phyloP scores from a whole-genome alignment of 208 protist species.

The Wallacemonas sp. region DNA sequence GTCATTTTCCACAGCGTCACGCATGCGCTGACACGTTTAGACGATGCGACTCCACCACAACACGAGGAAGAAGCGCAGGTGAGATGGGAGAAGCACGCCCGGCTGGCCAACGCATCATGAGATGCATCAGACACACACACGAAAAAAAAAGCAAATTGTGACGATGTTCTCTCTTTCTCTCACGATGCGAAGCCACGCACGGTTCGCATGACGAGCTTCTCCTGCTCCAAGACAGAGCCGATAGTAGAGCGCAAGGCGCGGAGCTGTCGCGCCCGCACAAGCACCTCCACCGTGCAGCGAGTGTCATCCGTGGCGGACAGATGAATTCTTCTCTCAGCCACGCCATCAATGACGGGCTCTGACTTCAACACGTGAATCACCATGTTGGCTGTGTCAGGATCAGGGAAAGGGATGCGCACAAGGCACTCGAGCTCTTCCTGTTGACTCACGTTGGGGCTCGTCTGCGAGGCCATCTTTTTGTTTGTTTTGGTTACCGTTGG shows the following conservation, averaged over 20 bases:
- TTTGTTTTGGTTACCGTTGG: no score
- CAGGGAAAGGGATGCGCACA: constrained; percentile 43
- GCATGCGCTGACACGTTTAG: no score
- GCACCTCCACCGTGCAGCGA: constrained; percentile 40
- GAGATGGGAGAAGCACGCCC: no score
- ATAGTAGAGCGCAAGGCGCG: constrained; percentile 45
- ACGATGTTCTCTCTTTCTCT: neutral
- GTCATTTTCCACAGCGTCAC: no score
- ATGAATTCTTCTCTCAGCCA: constrained; percentile 35
- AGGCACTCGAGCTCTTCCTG: constrained; percentile 32
- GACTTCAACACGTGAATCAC: constrained; percentile 42
- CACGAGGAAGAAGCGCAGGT: no score
- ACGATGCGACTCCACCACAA: no score
- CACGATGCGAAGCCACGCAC: constrained; percentile 40
- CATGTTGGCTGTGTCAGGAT: constrained; percentile 34
- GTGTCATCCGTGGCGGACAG: constrained; percentile 38
- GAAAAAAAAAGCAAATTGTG: neutral
- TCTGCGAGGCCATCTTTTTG: neutral
- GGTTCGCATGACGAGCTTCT: constrained; percentile 53
- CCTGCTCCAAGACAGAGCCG: constrained; percentile 43
- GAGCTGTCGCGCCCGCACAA: constrained; percentile 22
- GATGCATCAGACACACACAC: neutral
- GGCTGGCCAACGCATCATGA: no score
- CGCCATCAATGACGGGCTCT: constrained; percentile 31
- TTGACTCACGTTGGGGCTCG: neutral